A percentile compares a stretch with the other conserved stretches of the same genome.
phyloP scores from a whole-genome alignment of 2,329 filamentous ascomycete species.

The Myotisia sp. region DNA sequence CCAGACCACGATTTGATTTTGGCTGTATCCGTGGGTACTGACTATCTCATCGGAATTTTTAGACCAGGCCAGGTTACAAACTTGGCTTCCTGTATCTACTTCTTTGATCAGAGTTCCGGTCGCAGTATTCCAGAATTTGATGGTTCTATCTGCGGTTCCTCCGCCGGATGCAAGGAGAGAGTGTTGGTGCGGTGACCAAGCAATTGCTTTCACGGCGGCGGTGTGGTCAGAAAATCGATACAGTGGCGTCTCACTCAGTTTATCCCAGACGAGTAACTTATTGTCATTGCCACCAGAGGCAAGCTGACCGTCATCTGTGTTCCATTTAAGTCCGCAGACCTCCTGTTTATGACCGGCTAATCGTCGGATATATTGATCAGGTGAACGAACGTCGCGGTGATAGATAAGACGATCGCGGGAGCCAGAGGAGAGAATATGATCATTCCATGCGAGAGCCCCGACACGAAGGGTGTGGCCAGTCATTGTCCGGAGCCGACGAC shows the following conservation, averaged over 20 bases:
- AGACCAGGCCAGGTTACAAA: slow-evolving; percentile 96
- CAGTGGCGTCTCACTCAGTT: slow-evolving; percentile 76
- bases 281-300: slow-evolving; percentile 97
- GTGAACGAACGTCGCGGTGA: slow-evolving; percentile 84
- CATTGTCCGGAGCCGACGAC: slow-evolving; percentile 81
- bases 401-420: slow-evolving; percentile 88
- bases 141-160: slow-evolving; percentile 86
- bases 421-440: slow-evolving; percentile 89
- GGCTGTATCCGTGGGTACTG: slow-evolving; percentile 89
- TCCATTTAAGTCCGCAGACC: slow-evolving; percentile 94
- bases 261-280: slow-evolving; percentile 98
- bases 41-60: slow-evolving; percentile 97
- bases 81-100: slow-evolving; percentile 91
- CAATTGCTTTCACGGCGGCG: slow-evolving; percentile 91
- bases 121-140: slow-evolving; percentile 94
- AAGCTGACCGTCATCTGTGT: slow-evolving; percentile 85
- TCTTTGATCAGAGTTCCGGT: slow-evolving; percentile 71
- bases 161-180: slow-evolving; percentile 90
- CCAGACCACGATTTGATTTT: slow-evolving; percentile 98
- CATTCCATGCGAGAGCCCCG: slow-evolving; percentile 91
- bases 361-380: slow-evolving; percentile 77
- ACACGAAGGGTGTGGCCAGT: slow-evolving; percentile 89
- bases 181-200: slow-evolving; percentile 93
- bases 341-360: slow-evolving; percentile 94
- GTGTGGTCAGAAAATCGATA: slow-evolving; percentile 93